Evolutionary conservation across 2,329 filamentous ascomycete genomes (phyloP).

Genomic region (Chaetomium sp.): DNA sequence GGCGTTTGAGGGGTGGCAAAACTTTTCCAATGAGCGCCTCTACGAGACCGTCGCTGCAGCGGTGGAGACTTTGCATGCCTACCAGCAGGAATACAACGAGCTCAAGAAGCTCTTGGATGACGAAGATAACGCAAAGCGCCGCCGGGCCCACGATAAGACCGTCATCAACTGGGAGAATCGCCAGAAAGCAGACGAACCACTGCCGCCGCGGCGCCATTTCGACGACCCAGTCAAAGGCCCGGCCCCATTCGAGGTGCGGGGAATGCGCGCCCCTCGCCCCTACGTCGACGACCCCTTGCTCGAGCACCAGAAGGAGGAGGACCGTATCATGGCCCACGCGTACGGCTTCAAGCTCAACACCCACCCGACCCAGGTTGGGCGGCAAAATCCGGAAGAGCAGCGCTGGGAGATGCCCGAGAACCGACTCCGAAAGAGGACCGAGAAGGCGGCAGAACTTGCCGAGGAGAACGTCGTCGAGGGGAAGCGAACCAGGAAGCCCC

Average conservation of each 20-base stretch:
- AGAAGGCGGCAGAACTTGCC: slow-evolving; percentile 59
- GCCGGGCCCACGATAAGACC: slow-evolving; percentile 50
- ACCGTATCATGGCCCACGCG: slow-evolving; percentile 59
- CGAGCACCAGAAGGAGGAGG: slow-evolving; percentile 52
- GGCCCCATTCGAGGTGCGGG: slow-evolving; percentile 55
- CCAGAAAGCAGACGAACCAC: slow-evolving; percentile 36
- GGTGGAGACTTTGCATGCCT: slow-evolving; percentile 51
- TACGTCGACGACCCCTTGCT: slow-evolving; percentile 49
- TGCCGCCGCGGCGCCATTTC: slow-evolving; percentile 34
- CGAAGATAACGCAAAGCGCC: slow-evolving; percentile 58
- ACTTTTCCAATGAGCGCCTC: slow-evolving; percentile 51
- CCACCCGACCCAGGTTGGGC: slow-evolving; percentile 58
- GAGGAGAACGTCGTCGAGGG: slow-evolving; percentile 49
- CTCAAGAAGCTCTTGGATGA: slow-evolving; percentile 57
- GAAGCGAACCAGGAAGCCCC: slow-evolving; percentile 57
- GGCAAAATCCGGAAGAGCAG: slow-evolving; percentile 61
- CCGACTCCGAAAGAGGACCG: slow-evolving; percentile 58
- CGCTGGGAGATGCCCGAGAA: slow-evolving; percentile 57
- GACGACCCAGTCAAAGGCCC: slow-evolving; percentile 48
- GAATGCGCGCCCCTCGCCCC: slow-evolving; percentile 51
- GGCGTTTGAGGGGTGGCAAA: slow-evolving; percentile 53
- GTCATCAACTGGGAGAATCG: slow-evolving; percentile 42
- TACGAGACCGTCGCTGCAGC: slow-evolving; percentile 49
- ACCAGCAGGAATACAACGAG: slow-evolving; percentile 57
- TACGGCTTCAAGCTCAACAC: slow-evolving; percentile 65